A percentile compares a stretch with the other conserved stretches of the same genome.
phyloP scores from a whole-genome alignment of 345 rosid genomes.

The Brassica cretica region DNA sequence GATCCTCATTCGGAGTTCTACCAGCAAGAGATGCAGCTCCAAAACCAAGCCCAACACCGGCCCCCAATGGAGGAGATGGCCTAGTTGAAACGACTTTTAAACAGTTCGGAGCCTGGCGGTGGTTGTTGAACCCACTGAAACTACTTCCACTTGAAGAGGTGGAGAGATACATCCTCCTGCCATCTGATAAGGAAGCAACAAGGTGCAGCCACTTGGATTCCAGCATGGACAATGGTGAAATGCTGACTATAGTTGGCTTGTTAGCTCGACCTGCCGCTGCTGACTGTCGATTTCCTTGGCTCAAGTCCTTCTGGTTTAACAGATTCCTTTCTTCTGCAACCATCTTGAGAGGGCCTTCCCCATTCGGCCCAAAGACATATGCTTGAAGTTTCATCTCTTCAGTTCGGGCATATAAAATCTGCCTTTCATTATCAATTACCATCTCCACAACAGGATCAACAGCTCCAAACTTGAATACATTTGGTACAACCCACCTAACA shows the following conservation, averaged over 20 bases:
- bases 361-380: slow-evolving; percentile 66
- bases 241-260: slow-evolving; percentile 82
- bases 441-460: slow-evolving; percentile 87
- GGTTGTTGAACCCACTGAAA: slow-evolving; percentile 64
- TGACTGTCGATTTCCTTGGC: slow-evolving; percentile 70
- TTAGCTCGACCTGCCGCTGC: slow-evolving; percentile 62
- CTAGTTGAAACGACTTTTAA: slow-evolving; percentile 88
- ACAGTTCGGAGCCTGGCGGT: slow-evolving; percentile 67
- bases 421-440: slow-evolving; percentile 94
- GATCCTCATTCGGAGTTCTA: slow-evolving; percentile 81
- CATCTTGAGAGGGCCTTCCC: slow-evolving; percentile 83
- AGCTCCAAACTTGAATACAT: slow-evolving; percentile 92
- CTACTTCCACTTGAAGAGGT: slow-evolving; percentile 77
- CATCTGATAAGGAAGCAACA: slow-evolving; percentile 91
- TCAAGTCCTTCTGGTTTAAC: slow-evolving; percentile 73
- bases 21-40: slow-evolving; percentile 77
- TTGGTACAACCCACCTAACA: slow-evolving; percentile 96
- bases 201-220: slow-evolving; percentile 97
- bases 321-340: slow-evolving; percentile 92
- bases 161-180: slow-evolving; percentile 93
- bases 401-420: slow-evolving; percentile 82
- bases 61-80: slow-evolving; percentile 95
- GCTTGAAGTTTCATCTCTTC: slow-evolving; percentile 97
- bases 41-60: slow-evolving; percentile 80
- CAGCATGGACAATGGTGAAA: slow-evolving; percentile 76